Percentiles rank a stretch among this genome's conserved stretches.
Evolutionary conservation across 1,284 basidiomycete species (phyloP).

Genomic region (Afroboletus lepidellus): DNA sequence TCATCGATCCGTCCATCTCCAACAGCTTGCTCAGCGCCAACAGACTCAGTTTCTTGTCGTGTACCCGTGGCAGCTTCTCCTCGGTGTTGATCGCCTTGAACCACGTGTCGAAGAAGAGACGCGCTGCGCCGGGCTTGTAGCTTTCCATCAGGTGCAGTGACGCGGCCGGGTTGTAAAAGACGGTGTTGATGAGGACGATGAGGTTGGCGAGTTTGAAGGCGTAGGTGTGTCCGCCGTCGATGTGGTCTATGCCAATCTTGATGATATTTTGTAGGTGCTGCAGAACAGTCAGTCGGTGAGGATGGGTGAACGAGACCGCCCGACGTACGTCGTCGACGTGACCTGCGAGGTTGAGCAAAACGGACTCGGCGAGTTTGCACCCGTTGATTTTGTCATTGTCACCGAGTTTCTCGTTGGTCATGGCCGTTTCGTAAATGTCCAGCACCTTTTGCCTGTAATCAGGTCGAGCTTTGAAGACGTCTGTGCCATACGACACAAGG

Average conservation of each 20-base stretch:
- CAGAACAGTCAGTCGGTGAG: neutral
- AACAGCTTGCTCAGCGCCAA: slow-evolving; percentile 73
- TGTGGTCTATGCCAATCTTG: slow-evolving; percentile 53
- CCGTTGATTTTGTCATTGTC: slow-evolving; percentile 83
- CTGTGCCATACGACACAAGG: slow-evolving; percentile 83
- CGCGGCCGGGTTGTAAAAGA: slow-evolving; percentile 83
- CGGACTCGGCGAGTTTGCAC: slow-evolving; percentile 82
- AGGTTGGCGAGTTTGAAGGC: slow-evolving; percentile 76
- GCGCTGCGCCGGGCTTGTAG: slow-evolving; percentile 55
- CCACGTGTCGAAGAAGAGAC: slow-evolving; percentile 79
- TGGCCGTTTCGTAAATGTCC: slow-evolving; percentile 81
- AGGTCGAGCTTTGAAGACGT: slow-evolving; percentile 67
- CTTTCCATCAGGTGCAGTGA: slow-evolving; percentile 75
- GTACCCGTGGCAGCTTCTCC: slow-evolving; percentile 74
- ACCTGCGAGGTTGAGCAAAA: slow-evolving; percentile 78
- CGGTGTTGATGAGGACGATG: slow-evolving; percentile 78
- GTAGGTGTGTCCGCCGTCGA: slow-evolving; percentile 60
- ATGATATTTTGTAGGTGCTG: slow-evolving; percentile 59
- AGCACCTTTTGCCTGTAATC: slow-evolving; percentile 83
- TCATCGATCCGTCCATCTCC: slow-evolving; percentile 56
- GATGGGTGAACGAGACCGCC: neutral
- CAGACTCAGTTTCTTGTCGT: slow-evolving; percentile 86
- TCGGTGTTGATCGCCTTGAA: slow-evolving; percentile 67
- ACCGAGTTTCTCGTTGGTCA: slow-evolving; percentile 73
- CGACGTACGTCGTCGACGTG: slow-evolving; percentile 69